phyloP scores from a whole-genome alignment of 2,329 filamentous ascomycete genomes.

The Aspergillus candidus region DNA sequence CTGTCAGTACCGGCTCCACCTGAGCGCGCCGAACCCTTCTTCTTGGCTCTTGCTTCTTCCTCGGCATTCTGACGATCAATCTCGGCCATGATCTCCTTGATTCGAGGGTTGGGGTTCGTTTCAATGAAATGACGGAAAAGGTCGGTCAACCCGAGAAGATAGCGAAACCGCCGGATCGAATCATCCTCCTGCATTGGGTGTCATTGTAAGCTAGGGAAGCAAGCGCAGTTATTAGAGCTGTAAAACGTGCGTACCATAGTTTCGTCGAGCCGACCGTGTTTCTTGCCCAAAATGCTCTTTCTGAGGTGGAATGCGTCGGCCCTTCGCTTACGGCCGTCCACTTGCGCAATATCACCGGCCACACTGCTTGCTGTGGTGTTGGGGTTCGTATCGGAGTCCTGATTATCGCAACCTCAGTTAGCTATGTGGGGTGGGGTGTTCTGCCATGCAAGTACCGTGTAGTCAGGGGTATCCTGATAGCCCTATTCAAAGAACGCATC shows the following conservation, averaged over 20 bases:
- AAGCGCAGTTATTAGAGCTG: background rate
- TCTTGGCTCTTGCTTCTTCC: constrained; percentile 62
- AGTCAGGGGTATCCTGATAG: constrained; percentile 56
- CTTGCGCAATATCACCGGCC: constrained; percentile 60
- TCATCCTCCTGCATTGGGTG: constrained; percentile 68
- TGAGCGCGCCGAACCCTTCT: constrained; percentile 70
- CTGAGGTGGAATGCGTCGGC: constrained; percentile 84
- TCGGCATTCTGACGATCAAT: constrained; percentile 89
- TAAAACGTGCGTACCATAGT: constrained; percentile 63
- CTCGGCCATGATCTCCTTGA: constrained; percentile 87
- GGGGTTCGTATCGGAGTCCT: constrained; percentile 61
- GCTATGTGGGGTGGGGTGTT: too few relatives aligned
- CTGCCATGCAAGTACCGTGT: constrained; percentile 44
- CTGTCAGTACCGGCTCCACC: constrained; percentile 75
- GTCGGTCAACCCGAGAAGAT: constrained; percentile 89
- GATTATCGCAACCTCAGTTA: constrained; percentile 1
- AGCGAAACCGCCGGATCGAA: constrained; percentile 87
- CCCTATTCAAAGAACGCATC: constrained; percentile 28
- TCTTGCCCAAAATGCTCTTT: constrained; percentile 88
- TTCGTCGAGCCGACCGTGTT: constrained; percentile 85
- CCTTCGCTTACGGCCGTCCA: constrained; percentile 76
- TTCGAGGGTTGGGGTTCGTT: constrained; percentile 89
- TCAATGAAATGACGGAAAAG: constrained; percentile 99
- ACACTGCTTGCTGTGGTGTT: constrained; percentile 76
- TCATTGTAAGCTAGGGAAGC: constrained; percentile 10